phyloP scores from a whole-genome alignment of 2,329 filamentous ascomycete genomes.

The Xylogone sp. region DNA sequence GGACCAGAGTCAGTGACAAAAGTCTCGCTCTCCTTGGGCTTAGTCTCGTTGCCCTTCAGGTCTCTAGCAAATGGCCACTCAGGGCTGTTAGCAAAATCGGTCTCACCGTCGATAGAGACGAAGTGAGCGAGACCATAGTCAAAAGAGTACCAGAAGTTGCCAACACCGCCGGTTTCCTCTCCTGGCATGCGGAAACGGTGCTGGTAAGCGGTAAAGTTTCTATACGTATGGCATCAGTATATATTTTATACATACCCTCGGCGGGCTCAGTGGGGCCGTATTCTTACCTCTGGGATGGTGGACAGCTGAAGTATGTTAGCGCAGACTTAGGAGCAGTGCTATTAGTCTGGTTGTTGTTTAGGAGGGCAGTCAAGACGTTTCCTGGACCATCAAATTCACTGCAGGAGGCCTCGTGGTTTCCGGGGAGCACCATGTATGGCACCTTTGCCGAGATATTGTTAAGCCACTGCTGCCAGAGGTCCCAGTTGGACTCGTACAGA shows the following conservation, averaged over 20 bases:
- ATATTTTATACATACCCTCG: not conserved
- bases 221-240: slow-evolving; percentile 1
- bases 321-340: slow-evolving; percentile 30
- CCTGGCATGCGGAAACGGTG: slow-evolving; percentile 50
- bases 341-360: slow-evolving; percentile 40
- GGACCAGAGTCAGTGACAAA: slow-evolving; percentile 45
- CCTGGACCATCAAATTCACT: slow-evolving; percentile 17
- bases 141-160: slow-evolving; percentile 52
- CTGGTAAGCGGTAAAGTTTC: slow-evolving; percentile 27
- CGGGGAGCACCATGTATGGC: slow-evolving; percentile 50
- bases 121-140: slow-evolving; percentile 52
- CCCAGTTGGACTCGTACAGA: slow-evolving; percentile 49
- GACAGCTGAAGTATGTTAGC: slow-evolving; percentile 49
- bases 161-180: slow-evolving; percentile 40
- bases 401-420: slow-evolving; percentile 54
- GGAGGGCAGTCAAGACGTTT: slow-evolving; percentile 34
- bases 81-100: slow-evolving; percentile 45
- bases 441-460: slow-evolving; percentile 49
- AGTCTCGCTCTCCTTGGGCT: slow-evolving; percentile 38
- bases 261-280: not conserved
- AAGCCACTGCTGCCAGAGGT: slow-evolving; percentile 53
- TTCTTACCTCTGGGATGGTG: slow-evolving; percentile 41
- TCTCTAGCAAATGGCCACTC: slow-evolving; percentile 41
- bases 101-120: slow-evolving; percentile 43
- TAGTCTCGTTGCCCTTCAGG: slow-evolving; percentile 35